Evolutionary conservation across 2,329 filamentous ascomycete genomes (phyloP), one percentile per base, ranked within the genome.

Genomic region (Ustulina deusta): DNA sequence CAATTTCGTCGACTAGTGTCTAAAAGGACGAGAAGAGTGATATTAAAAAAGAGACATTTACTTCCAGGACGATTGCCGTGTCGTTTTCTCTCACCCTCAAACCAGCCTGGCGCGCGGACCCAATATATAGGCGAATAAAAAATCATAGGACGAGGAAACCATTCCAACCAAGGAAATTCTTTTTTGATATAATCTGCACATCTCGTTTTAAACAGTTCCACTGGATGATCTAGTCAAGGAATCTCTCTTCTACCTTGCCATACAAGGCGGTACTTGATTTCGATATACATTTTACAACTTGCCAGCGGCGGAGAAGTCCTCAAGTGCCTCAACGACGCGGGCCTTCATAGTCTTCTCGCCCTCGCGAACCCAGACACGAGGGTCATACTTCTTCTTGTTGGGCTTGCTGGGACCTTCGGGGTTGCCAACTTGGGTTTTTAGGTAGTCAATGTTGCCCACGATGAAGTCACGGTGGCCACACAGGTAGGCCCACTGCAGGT

Each of bases 391-490:
- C 86, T 97, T 98, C 93, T 99, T 99, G 90, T 99, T 99, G 79
- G 96, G 95, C 91, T 98, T 98, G 85, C 97, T 93, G 22, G 89
- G 90, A 69, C 95, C 94, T 58, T 98, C 94, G 73, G 95, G 95
- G 89, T 98, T 99, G 78, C 96, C 96, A 75, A 99, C 91, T 78
- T 93, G 88, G 69, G 87, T 89, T 84, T 88, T 84, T 75, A 99
- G 84, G 87, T 98, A 99, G 77, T 97, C 95, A 85, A 97, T 94
- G 89, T 97, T 97, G 81, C 89, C 92, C 78, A 93, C 83, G 80
- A 98, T 87, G 87, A 94, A 99, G 85, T 99, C 95, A 72, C 96
- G 93, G 85, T 98, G 92, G 84, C 96, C 96, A 70, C 85, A 84
- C 74, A 96, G 88, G 88, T 98, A 99, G 68, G 95, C 94, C 83